Conservation (phyloP, 148 eudicot genomes). For the Chenopodium berlandieri region DNA sequence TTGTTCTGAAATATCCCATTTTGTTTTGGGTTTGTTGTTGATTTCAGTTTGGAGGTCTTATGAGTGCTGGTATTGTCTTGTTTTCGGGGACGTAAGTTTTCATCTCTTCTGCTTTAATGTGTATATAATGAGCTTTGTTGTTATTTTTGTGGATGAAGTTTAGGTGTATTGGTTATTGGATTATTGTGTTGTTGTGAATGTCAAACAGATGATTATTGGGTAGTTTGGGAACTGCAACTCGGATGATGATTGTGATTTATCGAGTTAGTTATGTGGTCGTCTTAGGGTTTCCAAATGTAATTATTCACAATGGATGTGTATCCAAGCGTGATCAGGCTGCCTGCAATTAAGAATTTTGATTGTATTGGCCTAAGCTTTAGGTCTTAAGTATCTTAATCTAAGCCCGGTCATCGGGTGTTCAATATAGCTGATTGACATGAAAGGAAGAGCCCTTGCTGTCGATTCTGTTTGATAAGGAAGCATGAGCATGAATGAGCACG, state of each 20-base stretch:
- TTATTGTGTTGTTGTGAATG: neutral
- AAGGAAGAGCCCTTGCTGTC: neutral
- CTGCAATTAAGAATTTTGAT: neutral
- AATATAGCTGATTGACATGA: neutral
- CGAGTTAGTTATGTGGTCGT: neutral
- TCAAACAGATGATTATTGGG: neutral
- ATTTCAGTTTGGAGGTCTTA: conserved; percentile 82
- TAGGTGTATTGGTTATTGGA: neutral
- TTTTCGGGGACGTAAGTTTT: conserved; percentile 94
- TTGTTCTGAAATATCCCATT: neutral
- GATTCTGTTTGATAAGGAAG: neutral
- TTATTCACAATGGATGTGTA: neutral
- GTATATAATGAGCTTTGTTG: neutral
- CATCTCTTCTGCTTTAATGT: conserved; percentile 5
- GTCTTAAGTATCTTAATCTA: neutral
- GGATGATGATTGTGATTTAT: neutral
- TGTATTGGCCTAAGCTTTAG: neutral
- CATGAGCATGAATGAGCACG: neutral
- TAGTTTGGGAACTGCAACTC: neutral
- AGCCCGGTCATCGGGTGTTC: too few relatives aligned
- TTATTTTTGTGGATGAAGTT: neutral
- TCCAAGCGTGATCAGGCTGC: neutral
- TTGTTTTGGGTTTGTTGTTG: neutral
- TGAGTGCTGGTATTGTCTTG: conserved; percentile 74
- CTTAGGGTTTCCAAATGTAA: neutral